Percentiles rank a stretch among this genome's conserved stretches.
These are phyloP conservation scores for Rhexocercosporidium sp. DNA, from an alignment of 2,329 filamentous ascomycete genomes.

Conservation along the genomic window DNA sequence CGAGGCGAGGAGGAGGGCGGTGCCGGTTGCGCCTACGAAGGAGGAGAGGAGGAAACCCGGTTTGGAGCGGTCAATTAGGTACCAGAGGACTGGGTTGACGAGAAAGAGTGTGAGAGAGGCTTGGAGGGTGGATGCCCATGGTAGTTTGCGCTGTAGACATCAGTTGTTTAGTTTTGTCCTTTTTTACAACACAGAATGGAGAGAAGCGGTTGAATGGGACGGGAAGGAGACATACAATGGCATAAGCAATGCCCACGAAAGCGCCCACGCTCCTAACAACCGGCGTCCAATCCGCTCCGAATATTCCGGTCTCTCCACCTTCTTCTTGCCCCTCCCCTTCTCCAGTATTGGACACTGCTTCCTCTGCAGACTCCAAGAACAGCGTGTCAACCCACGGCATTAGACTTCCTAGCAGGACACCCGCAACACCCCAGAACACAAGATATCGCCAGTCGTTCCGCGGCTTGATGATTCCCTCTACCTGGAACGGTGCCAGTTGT, in stretches of 20 bases:
- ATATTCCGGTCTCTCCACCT: slow-evolving; percentile 40
- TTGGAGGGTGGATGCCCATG: slow-evolving; percentile 95
- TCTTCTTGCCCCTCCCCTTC: slow-evolving; percentile 34
- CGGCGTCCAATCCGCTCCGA: slow-evolving; percentile 75
- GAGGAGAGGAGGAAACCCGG: slow-evolving; percentile 83
- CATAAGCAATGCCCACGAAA: slow-evolving; percentile 76
- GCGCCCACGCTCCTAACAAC: slow-evolving; percentile 72
- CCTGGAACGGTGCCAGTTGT: slow-evolving; percentile 65
- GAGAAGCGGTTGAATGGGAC: background rate
- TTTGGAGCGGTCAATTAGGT: slow-evolving; percentile 88
- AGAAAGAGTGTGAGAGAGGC: slow-evolving; percentile 87
- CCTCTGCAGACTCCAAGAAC: slow-evolving; percentile 59
- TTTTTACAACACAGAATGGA: background rate
- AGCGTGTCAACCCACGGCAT: slow-evolving; percentile 84
- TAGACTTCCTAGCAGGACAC: slow-evolving; percentile 77
- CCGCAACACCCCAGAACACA: slow-evolving; percentile 79
- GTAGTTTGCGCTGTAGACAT: slow-evolving; percentile 72
- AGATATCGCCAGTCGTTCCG: slow-evolving; percentile 69
- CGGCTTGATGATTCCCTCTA: slow-evolving; percentile 49
- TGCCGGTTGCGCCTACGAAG: slow-evolving; percentile 74
- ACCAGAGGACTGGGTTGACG: slow-evolving; percentile 94
- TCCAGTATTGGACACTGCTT: slow-evolving; percentile 22
- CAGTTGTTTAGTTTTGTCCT: slow-evolving; percentile 20
- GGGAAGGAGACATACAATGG: slow-evolving; percentile 70
- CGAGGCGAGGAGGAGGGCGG: slow-evolving; percentile 73